Evolutionary conservation across 176 grass and related monocot species (phyloP).

Genomic region (Saccharum officinarum): DNA sequence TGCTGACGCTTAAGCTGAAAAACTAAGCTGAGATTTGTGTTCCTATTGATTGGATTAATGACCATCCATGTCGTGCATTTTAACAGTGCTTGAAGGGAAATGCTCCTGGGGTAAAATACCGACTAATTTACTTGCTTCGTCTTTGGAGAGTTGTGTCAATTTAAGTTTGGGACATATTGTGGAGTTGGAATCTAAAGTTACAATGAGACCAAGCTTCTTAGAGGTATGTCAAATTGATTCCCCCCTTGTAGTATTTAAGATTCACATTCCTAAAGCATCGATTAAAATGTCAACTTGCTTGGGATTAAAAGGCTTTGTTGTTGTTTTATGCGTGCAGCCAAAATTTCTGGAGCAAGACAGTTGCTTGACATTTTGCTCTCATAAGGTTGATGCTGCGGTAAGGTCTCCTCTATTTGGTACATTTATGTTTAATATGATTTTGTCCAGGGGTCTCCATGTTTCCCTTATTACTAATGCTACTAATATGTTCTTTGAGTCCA

Average conservation of each 20-base stretch:
- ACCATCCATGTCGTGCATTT: constrained; percentile 34
- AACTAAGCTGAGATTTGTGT: constrained; percentile 15
- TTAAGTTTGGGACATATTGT: constrained; percentile 80
- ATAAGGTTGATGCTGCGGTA: constrained; percentile 73
- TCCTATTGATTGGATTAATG: constrained; percentile 35
- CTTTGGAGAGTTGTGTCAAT: constrained; percentile 76
- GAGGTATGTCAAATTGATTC: constrained; percentile 62
- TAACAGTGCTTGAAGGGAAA: constrained; percentile 79
- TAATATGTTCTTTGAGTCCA: not conserved
- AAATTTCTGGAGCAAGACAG: constrained; percentile 76
- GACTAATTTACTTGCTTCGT: constrained; percentile 77
- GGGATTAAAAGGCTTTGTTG: constrained; percentile 5
- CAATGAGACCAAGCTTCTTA: constrained; percentile 72
- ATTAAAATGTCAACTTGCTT: not conserved
- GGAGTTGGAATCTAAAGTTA: constrained; percentile 75
- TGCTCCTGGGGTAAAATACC: constrained; percentile 92
- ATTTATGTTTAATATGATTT: constrained; percentile 18
- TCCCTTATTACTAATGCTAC: not conserved
- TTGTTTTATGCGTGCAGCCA: constrained; percentile 52
- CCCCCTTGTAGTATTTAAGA: not conserved
- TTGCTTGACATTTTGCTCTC: constrained; percentile 78
- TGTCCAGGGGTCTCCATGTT: not conserved
- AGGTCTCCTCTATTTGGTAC: constrained; percentile 25
- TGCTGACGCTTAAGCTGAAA: not conserved
- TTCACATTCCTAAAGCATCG: not conserved